These are phyloP conservation scores for Candolleomyces eurysporus DNA, from an alignment of 768 basidiomycete species.

Conservation along the genomic window DNA sequence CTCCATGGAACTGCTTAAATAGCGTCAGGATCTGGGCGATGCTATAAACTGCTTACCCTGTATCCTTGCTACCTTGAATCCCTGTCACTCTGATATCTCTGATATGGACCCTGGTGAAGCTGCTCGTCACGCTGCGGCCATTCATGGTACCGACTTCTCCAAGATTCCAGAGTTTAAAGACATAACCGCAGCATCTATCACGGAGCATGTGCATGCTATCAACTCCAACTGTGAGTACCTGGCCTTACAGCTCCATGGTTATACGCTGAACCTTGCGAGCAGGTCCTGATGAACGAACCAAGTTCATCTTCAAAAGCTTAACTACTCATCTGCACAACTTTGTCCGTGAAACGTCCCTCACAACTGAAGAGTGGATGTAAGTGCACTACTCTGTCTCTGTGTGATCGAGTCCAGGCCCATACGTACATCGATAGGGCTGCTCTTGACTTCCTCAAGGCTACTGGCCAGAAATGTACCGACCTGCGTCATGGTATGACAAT, in stretches of 20 bases:
- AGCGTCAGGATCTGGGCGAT: neutral
- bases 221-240: constrained; percentile 37
- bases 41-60: neutral
- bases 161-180: constrained; percentile 40
- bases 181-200: constrained; percentile 41
- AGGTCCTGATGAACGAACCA: constrained; percentile 41
- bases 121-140: constrained; percentile 28
- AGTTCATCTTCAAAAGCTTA: constrained; percentile 42
- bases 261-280: constrained; percentile 9
- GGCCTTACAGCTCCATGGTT: neutral
- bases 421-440: constrained; percentile 36
- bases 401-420: constrained; percentile 5
- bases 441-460: constrained; percentile 74
- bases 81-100: neutral
- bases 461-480: constrained; percentile 71
- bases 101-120: constrained; percentile 8
- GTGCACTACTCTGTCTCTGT: constrained; percentile 7
- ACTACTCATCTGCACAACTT: constrained; percentile 75
- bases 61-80: neutral
- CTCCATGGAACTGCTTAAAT: too few relatives aligned
- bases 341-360: constrained; percentile 68
- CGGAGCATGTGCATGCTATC: constrained; percentile 36
- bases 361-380: constrained; percentile 84
- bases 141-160: constrained; percentile 38
- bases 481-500: constrained; percentile 51